A percentile compares a stretch with the other conserved stretches of the same genome.
phyloP scores from a whole-genome alignment of 352 stramenopile genomes.

The Aphanomyces astaci region DNA sequence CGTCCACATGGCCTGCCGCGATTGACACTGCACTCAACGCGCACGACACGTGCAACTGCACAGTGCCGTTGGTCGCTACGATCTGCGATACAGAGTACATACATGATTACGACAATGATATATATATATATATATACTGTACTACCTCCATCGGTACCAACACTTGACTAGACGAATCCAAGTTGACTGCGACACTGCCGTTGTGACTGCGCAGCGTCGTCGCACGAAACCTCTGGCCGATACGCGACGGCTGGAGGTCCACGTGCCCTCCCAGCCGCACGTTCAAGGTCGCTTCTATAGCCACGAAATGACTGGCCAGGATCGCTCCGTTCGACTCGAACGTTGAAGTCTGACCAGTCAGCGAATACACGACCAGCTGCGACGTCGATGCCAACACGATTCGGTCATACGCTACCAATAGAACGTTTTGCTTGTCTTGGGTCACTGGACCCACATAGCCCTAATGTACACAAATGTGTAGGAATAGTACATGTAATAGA shows the following conservation, averaged over 20 bases:
- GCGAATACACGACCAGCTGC: not conserved
- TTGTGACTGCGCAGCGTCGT: not conserved
- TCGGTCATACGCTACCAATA: not conserved
- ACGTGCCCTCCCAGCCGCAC: not conserved
- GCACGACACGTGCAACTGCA: not conserved
- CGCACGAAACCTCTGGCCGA: not conserved
- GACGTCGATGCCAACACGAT: not conserved
- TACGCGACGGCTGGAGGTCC: not conserved
- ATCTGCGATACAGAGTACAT: too few species aligned
- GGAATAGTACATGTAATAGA: too few species aligned
- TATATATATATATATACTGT: too few species aligned
- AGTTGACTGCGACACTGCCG: not conserved
- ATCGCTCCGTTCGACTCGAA: not conserved
- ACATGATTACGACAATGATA: too few species aligned
- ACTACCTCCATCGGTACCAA: not conserved
- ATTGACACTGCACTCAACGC: not conserved
- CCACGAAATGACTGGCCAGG: not conserved
- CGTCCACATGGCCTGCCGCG: not conserved
- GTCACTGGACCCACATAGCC: not conserved
- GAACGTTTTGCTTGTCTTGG: not conserved
- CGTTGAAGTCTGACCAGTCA: not conserved
- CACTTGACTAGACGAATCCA: not conserved
- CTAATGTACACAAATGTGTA: too few species aligned
- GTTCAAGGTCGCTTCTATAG: not conserved
- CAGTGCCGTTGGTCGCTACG: not conserved